Evolutionary conservation across 495 filamentous ascomycete genomes (phyloP).

Genomic region (Polyplosphaeria fusca): DNA sequence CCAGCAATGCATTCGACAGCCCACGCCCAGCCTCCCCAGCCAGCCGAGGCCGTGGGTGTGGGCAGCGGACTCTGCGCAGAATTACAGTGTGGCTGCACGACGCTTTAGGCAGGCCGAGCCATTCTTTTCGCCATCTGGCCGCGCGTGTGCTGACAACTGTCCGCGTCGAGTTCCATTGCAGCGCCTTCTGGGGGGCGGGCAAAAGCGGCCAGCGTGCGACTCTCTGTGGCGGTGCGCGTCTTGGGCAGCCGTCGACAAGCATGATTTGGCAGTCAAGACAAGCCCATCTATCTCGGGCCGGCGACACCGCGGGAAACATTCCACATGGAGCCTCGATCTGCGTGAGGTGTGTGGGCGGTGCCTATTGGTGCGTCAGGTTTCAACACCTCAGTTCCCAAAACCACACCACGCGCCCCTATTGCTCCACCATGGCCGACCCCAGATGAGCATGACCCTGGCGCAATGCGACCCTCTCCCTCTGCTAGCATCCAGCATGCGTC

Average conservation of each 20-base stretch:
- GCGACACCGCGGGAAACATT: neutral
- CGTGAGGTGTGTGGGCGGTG: too few species aligned
- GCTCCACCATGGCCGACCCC: slow-evolving; percentile 3
- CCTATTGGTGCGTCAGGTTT: too few species aligned
- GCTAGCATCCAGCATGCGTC: neutral
- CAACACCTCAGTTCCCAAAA: too few species aligned
- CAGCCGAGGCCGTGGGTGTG: slow-evolving; percentile 8
- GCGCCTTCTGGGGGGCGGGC: neutral
- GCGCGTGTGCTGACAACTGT: slow-evolving; percentile 6
- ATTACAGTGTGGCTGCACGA: slow-evolving; percentile 4
- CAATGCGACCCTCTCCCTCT: neutral
- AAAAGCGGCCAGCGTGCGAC: neutral
- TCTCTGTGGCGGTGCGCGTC: neutral
- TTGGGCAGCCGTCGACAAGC: neutral
- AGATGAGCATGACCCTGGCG: too few species aligned
- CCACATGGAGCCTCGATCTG: neutral
- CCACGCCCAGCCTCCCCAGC: slow-evolving; percentile 12
- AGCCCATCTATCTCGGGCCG: neutral
- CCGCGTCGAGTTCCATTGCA: neutral
- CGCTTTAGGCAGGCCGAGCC: slow-evolving; percentile 9
- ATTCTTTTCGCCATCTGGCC: slow-evolving; percentile 9
- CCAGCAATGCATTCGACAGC: slow-evolving; percentile 1
- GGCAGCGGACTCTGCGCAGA: neutral
- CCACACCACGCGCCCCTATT: slow-evolving; percentile 8
- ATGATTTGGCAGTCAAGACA: neutral